Conservation (phyloP, 2,329 filamentous ascomycete genomes). For the Huntiella decipiens region DNA sequence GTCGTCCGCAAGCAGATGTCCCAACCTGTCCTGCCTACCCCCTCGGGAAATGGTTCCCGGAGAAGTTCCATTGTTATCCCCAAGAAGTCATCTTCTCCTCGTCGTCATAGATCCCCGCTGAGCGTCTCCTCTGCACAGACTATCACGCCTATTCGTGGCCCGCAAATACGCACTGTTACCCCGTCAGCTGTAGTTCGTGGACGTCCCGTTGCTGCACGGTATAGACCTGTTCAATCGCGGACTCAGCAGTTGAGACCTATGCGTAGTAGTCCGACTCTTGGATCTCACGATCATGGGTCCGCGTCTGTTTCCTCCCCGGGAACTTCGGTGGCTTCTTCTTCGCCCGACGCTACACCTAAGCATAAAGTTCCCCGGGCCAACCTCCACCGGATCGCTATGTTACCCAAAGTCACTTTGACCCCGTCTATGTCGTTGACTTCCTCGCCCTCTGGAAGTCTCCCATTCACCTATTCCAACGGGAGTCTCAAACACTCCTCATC, state of each 20-base stretch:
- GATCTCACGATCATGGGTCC: slow-evolving; percentile 6
- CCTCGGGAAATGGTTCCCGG: not conserved
- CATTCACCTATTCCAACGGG: slow-evolving; percentile 5
- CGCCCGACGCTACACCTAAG: not conserved
- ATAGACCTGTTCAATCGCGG: not conserved
- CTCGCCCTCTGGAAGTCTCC: not conserved
- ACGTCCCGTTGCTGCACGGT: slow-evolving; percentile 1
- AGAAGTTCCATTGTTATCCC: not conserved
- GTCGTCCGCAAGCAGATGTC: not conserved
- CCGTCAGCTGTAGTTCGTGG: not conserved
- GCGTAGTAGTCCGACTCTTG: slow-evolving; percentile 9
- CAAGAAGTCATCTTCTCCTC: not conserved
- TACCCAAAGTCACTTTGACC: too few relatives aligned
- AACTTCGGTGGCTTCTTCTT: slow-evolving; percentile 7
- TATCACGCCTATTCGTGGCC: slow-evolving; percentile 7
- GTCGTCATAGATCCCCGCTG: not conserved
- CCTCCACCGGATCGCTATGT: too few relatives aligned
- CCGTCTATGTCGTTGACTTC: not conserved
- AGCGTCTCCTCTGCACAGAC: slow-evolving; percentile 7
- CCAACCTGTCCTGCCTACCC: not conserved
- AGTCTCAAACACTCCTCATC: slow-evolving; percentile 5
- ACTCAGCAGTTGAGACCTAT: slow-evolving; percentile 3
- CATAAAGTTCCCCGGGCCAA: not conserved
- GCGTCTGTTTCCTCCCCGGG: slow-evolving; percentile 7
- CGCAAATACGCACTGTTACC: slow-evolving; percentile 4